phyloP scores from a whole-genome alignment of 2,329 filamentous ascomycete genomes.

The Talaromyces funiculosus region DNA sequence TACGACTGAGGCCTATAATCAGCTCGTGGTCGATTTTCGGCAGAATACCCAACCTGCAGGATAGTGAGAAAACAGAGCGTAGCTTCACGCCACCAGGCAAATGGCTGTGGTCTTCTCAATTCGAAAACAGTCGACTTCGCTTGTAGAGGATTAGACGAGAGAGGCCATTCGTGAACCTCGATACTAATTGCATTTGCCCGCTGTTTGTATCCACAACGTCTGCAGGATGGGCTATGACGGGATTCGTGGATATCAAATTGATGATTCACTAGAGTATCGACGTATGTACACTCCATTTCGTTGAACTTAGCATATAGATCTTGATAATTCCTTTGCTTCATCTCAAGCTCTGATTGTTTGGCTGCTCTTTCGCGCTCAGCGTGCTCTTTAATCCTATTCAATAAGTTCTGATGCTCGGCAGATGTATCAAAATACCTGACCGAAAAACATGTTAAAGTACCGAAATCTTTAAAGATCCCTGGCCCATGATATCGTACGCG shows the following conservation, averaged over 20 bases:
- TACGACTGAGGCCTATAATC: slow-evolving; percentile 14
- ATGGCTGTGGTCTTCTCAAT: slow-evolving; percentile 37
- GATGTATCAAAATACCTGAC: slow-evolving; percentile 46
- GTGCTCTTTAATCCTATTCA: slow-evolving; percentile 32
- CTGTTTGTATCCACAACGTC: slow-evolving; percentile 29
- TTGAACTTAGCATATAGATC: slow-evolving; percentile 20
- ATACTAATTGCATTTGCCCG: slow-evolving; percentile 43
- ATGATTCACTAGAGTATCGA: slow-evolving; percentile 2
- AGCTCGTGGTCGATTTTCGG: slow-evolving; percentile 11
- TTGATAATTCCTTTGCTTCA: slow-evolving; percentile 25
- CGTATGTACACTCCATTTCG: slow-evolving; percentile 10
- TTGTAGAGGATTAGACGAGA: slow-evolving; percentile 31
- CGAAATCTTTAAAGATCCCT: slow-evolving; percentile 37
- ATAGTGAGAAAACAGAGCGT: slow-evolving; percentile 42
- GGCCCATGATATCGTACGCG: slow-evolving; percentile 18
- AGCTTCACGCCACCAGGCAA: slow-evolving; percentile 47
- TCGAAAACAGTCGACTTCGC: slow-evolving; percentile 51
- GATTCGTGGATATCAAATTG: slow-evolving; percentile 8
- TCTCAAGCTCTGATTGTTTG: slow-evolving; percentile 33
- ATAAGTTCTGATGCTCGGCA: slow-evolving; percentile 32
- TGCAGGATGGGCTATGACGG: slow-evolving; percentile 24
- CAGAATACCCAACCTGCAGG: slow-evolving; percentile 23
- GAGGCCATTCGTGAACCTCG: slow-evolving; percentile 52
- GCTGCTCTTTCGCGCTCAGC: slow-evolving; percentile 26
- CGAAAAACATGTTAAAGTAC: slow-evolving; percentile 37